Base-by-base conservation (phyloP, 2,329 filamentous ascomycete genomes). In the Microdochium bolleyi region DNA sequence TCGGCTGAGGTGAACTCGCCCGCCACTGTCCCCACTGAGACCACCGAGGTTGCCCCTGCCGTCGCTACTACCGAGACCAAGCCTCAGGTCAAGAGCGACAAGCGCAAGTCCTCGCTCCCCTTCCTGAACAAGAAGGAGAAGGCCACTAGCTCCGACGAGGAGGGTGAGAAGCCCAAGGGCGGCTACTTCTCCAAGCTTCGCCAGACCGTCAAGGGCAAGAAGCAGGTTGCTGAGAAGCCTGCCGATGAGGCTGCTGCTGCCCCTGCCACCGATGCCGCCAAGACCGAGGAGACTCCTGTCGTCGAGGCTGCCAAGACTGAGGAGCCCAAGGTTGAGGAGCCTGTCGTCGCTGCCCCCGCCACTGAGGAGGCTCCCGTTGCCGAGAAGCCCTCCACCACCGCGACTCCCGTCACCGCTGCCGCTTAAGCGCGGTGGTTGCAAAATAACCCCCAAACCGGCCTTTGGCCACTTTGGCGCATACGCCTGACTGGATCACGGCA, bases 71-170 rank as follows among this genome's bases (percentile, higher is more conserved):
- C 74, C 55, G 82, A 84, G 72, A 60, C 73, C 53, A 82, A 82
- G 70, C 82, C 83, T 72, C 80, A 82, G 57, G 68, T 77, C 61
- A 91, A 89, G 83, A 70, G 70, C 49, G 78, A 82, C 71, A 95
- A 95, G 88, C 88, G 90, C 70, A 84, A 84, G 72, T 94, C 89
- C 60, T 85, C 92, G 64, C 70, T 83, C 9, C 78, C 79, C 49
- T 95, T 95, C 72, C 85, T 83, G 64, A 84, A 89, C 72, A 87
- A 89, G 80, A 92, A 92, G 79, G 85, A 87, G 69, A 80, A 80
- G 71, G 54, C 62, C 24, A 67, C 73, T 48, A 63, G 72, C 34
- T 79, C 78, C 1, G 85, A 85, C 58, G 77, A 83, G 61, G 85
- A 88, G 65, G 77, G 80, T 58, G 76, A 82, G 70, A 80, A 80